Evolutionary conservation across 2,329 filamentous ascomycete genomes (phyloP).

Genomic region (Aurifilum marmelostoma): DNA sequence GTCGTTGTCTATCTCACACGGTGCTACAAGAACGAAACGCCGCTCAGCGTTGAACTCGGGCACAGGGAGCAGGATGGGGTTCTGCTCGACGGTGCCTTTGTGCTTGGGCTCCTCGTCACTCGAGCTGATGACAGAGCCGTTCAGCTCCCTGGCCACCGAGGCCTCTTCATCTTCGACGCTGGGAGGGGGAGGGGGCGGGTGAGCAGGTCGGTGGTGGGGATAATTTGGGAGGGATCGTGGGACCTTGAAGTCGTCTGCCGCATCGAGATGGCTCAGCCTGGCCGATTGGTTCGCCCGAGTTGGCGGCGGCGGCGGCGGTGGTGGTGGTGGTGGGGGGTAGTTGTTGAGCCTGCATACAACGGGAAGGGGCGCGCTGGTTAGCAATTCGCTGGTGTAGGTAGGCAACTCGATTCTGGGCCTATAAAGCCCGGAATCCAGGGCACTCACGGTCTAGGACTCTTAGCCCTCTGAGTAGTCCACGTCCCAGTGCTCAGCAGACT

Average conservation of each 20-base stretch:
- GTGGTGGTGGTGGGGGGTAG: slow-evolving; percentile 2
- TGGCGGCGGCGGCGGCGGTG: slow-evolving; percentile 14
- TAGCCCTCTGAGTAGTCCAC: slow-evolving; percentile 52
- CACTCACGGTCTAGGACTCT: slow-evolving; percentile 42
- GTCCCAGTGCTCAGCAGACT: slow-evolving; percentile 54
- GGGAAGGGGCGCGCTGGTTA: slow-evolving; percentile 7
- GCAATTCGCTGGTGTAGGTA: background rate
- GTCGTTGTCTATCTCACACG: slow-evolving; percentile 33
- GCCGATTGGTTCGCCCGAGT: slow-evolving; percentile 27
- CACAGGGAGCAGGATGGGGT: slow-evolving; percentile 68
- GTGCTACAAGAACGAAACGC: slow-evolving; percentile 63
- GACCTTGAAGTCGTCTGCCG: background rate
- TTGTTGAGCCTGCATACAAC: slow-evolving; percentile 12
- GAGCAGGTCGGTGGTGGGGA: slow-evolving; percentile 49
- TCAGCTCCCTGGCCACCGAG: slow-evolving; percentile 65
- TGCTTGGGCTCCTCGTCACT: slow-evolving; percentile 60
- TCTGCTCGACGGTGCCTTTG: slow-evolving; percentile 69
- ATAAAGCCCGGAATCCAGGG: background rate
- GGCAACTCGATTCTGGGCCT: background rate
- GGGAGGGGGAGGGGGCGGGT: slow-evolving; percentile 65
- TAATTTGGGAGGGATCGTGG: background rate
- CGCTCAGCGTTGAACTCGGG: slow-evolving; percentile 63
- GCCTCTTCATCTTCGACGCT: slow-evolving; percentile 70
- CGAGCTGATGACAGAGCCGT: slow-evolving; percentile 40
- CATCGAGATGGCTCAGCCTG: slow-evolving; percentile 16